Evolutionary conservation across 2,329 filamentous ascomycete genomes (phyloP).

Genomic region (Coleophoma cylindrospora): DNA sequence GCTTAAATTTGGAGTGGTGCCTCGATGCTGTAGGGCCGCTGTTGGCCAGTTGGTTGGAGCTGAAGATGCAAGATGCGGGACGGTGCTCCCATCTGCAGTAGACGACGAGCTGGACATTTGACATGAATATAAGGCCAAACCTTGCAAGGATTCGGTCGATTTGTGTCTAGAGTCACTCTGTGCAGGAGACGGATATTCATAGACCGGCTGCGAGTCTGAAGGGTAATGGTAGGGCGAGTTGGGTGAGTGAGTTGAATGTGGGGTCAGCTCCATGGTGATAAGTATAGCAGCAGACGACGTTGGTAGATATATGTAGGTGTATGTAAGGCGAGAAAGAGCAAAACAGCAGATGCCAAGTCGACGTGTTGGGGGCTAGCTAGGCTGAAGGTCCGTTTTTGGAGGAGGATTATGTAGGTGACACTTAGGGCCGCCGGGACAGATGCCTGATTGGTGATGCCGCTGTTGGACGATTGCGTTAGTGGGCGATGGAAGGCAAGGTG

Average conservation of each 20-base stretch:
- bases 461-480: slow-evolving; percentile 6
- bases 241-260: slow-evolving; percentile 24
- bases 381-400: slow-evolving; percentile 7
- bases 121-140: slow-evolving; percentile 24
- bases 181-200: slow-evolving; percentile 28
- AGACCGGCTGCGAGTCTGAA: slow-evolving; percentile 22
- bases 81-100: slow-evolving; percentile 12
- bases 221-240: slow-evolving; percentile 22
- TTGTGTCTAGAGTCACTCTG: slow-evolving; percentile 24
- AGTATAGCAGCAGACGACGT: background rate
- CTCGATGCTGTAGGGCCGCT: slow-evolving; percentile 16
- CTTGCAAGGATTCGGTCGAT: slow-evolving; percentile 21
- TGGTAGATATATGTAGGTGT: background rate
- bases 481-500: slow-evolving; percentile 4
- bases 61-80: slow-evolving; percentile 14
- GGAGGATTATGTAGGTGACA: no score
- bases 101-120: slow-evolving; percentile 21
- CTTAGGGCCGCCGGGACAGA: background rate
- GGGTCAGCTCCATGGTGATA: slow-evolving; percentile 26
- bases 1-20: slow-evolving; percentile 19
- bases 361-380: slow-evolving; percentile 7
- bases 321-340: background rate
- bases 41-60: slow-evolving; percentile 21
- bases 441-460: slow-evolving; percentile 13
- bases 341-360: slow-evolving; percentile 1